phyloP scores from a whole-genome alignment of 2,329 filamentous ascomycete genomes.

The Ilyonectria sp. region DNA sequence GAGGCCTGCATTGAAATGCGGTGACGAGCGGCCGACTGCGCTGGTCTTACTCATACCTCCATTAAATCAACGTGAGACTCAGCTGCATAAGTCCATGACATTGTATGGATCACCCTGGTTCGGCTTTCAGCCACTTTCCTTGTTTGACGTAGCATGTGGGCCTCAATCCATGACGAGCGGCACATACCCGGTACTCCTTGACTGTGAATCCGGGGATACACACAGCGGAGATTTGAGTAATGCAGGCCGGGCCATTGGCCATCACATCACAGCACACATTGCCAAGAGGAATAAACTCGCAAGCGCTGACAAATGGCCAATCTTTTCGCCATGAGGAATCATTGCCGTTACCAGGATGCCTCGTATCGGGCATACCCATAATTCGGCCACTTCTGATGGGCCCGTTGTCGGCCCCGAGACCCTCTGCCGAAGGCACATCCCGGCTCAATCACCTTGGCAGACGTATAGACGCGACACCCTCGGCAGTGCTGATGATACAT shows the following conservation, averaged over 20 bases:
- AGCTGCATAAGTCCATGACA: too few species aligned
- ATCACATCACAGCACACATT: too few species aligned
- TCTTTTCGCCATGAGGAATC: not conserved
- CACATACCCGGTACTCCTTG: not conserved
- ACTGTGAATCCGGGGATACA: not conserved
- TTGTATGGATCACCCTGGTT: too few species aligned
- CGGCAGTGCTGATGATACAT: constrained; percentile 2
- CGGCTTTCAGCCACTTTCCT: too few species aligned
- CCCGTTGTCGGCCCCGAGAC: not conserved
- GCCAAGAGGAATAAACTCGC: not conserved
- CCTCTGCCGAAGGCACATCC: not conserved
- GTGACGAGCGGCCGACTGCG: too few species aligned
- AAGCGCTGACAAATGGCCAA: not conserved
- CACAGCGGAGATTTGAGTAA: not conserved
- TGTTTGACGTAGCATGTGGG: too few species aligned
- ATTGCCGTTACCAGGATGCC: not conserved
- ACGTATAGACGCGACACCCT: not conserved
- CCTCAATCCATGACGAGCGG: not conserved
- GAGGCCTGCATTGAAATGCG: too few species aligned
- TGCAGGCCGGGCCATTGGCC: not conserved
- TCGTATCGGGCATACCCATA: not conserved
- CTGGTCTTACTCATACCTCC: too few species aligned
- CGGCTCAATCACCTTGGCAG: not conserved
- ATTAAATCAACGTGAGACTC: too few species aligned
- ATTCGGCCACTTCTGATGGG: not conserved